These are phyloP conservation scores for Rhamnella rubrinervis DNA, from an alignment of 331 rosid genomes.

Conservation along the genomic window DNA sequence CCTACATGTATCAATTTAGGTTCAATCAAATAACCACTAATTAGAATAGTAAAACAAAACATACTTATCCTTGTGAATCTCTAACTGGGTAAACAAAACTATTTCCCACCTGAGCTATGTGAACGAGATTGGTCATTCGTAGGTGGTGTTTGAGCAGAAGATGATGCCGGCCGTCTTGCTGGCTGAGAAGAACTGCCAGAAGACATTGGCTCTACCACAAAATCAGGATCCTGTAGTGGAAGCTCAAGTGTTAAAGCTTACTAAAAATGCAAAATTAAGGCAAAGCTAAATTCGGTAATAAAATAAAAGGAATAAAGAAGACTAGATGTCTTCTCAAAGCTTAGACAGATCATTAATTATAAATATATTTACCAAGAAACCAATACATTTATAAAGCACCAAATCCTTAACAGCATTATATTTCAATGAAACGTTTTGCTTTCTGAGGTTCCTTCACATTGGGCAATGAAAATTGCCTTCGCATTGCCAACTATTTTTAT, in stretches of 20 bases:
- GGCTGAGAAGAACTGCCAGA: slow-evolving; percentile 61
- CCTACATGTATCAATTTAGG: slow-evolving; percentile 39
- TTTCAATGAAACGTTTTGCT: neutral
- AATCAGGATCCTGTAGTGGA: slow-evolving; percentile 71
- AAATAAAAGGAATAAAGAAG: neutral
- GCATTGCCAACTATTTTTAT: neutral
- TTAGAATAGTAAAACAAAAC: neutral
- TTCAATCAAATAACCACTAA: slow-evolving; percentile 16
- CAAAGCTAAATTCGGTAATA: neutral
- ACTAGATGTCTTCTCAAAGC: neutral
- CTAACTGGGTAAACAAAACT: neutral
- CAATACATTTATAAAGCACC: too few species aligned
- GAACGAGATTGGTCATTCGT: slow-evolving; percentile 55
- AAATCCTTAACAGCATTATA: neutral
- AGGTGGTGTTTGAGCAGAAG: slow-evolving; percentile 34
- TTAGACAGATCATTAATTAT: neutral
- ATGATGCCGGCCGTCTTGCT: slow-evolving; percentile 48
- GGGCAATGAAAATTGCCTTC: neutral
- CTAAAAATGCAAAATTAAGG: neutral
- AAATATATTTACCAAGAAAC: neutral
- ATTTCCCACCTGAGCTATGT: slow-evolving; percentile 51
- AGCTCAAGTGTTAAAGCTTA: slow-evolving; percentile 13
- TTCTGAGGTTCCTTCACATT: neutral
- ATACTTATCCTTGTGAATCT: neutral
- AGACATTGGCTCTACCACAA: slow-evolving; percentile 78